These are phyloP conservation scores for Plectosphaerella sp. DNA, from an alignment of 2,329 filamentous ascomycete genomes.

Conservation along the genomic window DNA sequence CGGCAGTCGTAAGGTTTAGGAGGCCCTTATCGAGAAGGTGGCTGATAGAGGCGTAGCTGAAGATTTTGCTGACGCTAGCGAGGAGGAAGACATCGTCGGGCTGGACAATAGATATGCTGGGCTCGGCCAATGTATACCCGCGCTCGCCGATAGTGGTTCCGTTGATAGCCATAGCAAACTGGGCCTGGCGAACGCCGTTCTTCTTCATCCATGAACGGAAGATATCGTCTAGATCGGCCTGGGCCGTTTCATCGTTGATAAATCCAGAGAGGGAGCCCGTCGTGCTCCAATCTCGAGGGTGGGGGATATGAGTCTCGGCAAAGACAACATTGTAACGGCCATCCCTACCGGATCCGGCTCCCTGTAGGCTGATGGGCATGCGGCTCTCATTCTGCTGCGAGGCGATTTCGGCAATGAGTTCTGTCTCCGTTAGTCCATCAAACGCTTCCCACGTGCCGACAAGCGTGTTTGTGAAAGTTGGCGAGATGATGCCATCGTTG, in stretches of 20 bases:
- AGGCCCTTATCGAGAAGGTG: conserved; percentile 7
- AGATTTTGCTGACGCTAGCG: conserved; percentile 13
- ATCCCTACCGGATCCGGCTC: conserved; percentile 5
- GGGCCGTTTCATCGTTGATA: conserved; percentile 1
- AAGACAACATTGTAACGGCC: conserved; percentile 9
- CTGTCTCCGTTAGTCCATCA: conserved; percentile 1
- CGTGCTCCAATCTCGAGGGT: conserved; percentile 5
- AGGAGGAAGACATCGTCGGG: conserved; percentile 10
- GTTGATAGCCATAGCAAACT: conserved; percentile 7
- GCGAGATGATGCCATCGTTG: conserved; percentile 8
- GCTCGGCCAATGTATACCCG: conserved; percentile 12
- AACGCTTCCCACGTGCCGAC: conserved; percentile 10
- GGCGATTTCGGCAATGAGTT: conserved; percentile 4
- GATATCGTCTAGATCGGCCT: not conserved
- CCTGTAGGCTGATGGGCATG: conserved; percentile 10
- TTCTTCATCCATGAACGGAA: conserved; percentile 9
- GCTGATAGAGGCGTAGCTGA: conserved; percentile 9
- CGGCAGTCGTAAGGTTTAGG: conserved; percentile 2
- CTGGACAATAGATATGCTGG: conserved; percentile 4
- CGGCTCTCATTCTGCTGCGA: conserved; percentile 5
- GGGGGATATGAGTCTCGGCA: conserved; percentile 5
- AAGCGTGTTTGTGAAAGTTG: conserved; percentile 8
- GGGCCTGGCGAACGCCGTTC: conserved; percentile 12
- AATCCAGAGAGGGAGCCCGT: conserved; percentile 6
- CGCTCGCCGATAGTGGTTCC: conserved; percentile 7